These are phyloP conservation scores for Diaporthe sp. DNA, from an alignment of 2,329 filamentous ascomycete species.

Conservation along the genomic window DNA sequence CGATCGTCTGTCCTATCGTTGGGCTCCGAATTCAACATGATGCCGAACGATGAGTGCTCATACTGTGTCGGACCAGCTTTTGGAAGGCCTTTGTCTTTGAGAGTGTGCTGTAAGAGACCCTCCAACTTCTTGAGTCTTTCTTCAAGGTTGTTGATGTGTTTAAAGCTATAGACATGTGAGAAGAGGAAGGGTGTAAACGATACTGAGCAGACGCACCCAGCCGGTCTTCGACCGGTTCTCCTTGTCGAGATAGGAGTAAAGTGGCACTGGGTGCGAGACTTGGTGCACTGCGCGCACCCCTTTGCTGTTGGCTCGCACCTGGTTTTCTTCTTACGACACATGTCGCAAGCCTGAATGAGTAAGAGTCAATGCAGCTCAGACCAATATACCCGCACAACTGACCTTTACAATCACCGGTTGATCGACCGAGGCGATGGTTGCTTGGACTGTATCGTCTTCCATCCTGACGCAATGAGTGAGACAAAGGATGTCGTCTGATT, in stretches of 20 bases:
- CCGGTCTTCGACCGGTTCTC: neutral
- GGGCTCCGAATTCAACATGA: neutral
- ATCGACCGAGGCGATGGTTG: neutral
- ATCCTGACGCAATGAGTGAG: neutral
- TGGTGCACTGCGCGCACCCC: neutral
- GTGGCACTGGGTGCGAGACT: neutral
- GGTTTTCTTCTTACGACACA: constrained; percentile 1
- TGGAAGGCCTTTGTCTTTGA: neutral
- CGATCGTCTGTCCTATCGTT: neutral
- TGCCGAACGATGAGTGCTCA: neutral
- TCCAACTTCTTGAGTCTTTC: constrained; percentile 3
- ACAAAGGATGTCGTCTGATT: neutral
- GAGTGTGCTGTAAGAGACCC: neutral
- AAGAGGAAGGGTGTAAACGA: neutral
- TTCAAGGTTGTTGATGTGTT: constrained; percentile 12
- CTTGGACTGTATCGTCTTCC: neutral
- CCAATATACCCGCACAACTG: neutral
- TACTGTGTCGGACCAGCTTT: neutral
- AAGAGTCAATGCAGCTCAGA: neutral
- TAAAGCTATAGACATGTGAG: neutral
- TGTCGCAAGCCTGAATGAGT: neutral
- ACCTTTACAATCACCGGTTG: neutral
- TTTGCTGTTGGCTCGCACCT: neutral
- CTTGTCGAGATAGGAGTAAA: constrained; percentile 10
- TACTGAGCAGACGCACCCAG: neutral